Evolutionary conservation across 2,329 filamentous ascomycete genomes (phyloP), one percentile per base, ranked within the genome.

Genomic region (Aspergillus chevalieri): DNA sequence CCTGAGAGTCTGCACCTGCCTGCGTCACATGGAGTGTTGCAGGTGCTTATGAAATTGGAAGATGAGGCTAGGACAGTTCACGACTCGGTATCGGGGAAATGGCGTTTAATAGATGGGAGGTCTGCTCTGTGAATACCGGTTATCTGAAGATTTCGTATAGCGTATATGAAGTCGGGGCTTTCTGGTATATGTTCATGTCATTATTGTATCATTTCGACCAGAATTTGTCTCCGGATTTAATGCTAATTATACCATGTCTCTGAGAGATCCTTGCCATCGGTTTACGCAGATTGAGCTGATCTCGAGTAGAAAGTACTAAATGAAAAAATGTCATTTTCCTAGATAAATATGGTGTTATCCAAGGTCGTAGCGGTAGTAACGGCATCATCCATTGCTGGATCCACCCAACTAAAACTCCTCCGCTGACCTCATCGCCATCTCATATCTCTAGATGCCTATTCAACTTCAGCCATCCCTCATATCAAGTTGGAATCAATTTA

Each of bases 21-120:
- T 7, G 93, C 93, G 0, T 83, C 87, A 54, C 77, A 79, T 38
- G 90, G 91, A 1, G 75, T 96, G 6, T 53, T 84, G 53, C 87
- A 92, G 72, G 86, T 97, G 48, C 68, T 98, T 55, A 71, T 76
- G 50, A 97, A 97, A 75, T 72, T 98, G 57, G 74, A 83, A 65
- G 73, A 70, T 10, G 93, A 97, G 60, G 87, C 84, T 2, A 86
- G 77, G 62, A 86, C 86, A 3, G 62, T 64, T 33, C 59, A 66
- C 50, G 63, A 71, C 47, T 46, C 28, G 17, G 53, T 52, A 6
- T 55, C 58, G 19, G 67, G 62, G 46, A 51, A 51, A 46, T 69
- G 67, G 69, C 58, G 52, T 12, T 51, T 68, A 47, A 61, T 51
- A 26, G 52, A 47, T 26, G 59, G 58, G 48, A 64, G 53, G 49